These are phyloP conservation scores for Ophiocordyceps sinensis DNA, from an alignment of 2,329 filamentous ascomycete genomes.

Conservation along the genomic window DNA sequence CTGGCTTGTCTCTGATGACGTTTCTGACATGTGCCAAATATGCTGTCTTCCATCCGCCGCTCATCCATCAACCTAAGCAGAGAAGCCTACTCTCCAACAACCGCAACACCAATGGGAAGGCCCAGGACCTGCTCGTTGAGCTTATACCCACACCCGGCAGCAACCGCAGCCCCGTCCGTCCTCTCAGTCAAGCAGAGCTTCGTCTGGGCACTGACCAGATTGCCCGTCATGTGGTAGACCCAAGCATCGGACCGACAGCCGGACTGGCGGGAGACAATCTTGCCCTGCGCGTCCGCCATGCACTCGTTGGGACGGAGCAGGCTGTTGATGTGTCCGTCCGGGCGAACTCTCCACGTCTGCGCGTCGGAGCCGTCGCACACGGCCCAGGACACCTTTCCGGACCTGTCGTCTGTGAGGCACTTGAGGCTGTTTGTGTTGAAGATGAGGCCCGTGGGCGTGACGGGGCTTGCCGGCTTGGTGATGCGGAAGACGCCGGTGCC, in stretches of 20 bases:
- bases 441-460: constrained; percentile 30
- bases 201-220: constrained; percentile 20
- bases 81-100: not conserved
- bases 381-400: constrained; percentile 15
- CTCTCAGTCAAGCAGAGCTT: constrained; percentile 24
- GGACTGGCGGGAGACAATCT: constrained; percentile 4
- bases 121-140: constrained; percentile 29
- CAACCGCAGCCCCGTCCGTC: constrained; percentile 8
- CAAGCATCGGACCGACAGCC: constrained; percentile 19
- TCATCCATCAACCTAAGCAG: too few relatives aligned
- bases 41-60: too few relatives aligned
- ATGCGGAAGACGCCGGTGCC: constrained; percentile 28
- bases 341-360: constrained; percentile 26
- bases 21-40: too few relatives aligned
- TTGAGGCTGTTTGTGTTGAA: constrained; percentile 31
- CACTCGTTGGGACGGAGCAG: constrained; percentile 19
- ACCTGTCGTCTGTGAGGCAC: constrained; percentile 21
- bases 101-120: constrained; percentile 23
- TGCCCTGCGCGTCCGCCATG: constrained; percentile 12
- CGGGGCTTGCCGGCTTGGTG: constrained; percentile 12
- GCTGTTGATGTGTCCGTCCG: constrained; percentile 20
- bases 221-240: constrained; percentile 28
- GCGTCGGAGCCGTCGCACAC: constrained; percentile 21
- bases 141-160: constrained; percentile 19
- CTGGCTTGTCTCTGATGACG: too few relatives aligned